These are phyloP conservation scores for Stygiomarasmius scandens DNA, from an alignment of 1,284 basidiomycete genomes.

Conservation along the genomic window DNA sequence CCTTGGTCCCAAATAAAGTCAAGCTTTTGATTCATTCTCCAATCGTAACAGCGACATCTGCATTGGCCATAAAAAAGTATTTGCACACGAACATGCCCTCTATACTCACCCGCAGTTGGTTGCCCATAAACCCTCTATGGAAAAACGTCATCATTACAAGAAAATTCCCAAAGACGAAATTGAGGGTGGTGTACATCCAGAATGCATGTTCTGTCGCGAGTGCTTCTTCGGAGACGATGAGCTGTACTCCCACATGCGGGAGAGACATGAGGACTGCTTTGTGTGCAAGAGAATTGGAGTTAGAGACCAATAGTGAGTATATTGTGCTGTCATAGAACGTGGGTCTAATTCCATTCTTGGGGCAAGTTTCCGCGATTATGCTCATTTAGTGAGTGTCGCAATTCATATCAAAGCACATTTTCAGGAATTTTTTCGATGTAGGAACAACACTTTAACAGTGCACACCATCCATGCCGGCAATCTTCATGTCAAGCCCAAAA, in stretches of 20 bases:
- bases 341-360: slow-evolving; percentile 10
- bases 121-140: slow-evolving; percentile 79
- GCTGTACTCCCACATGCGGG: slow-evolving; percentile 92
- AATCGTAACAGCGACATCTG: slow-evolving; percentile 76
- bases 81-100: slow-evolving; percentile 92
- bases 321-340: slow-evolving; percentile 5
- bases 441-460: slow-evolving; percentile 72
- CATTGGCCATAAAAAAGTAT: slow-evolving; percentile 90
- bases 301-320: slow-evolving; percentile 82
- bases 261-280: slow-evolving; percentile 95
- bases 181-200: slow-evolving; percentile 75
- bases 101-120: slow-evolving; percentile 75
- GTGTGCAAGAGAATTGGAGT: slow-evolving; percentile 85
- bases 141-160: slow-evolving; percentile 48
- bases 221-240: slow-evolving; percentile 93
- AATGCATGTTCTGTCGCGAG: slow-evolving; percentile 91
- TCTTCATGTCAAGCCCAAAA: slow-evolving; percentile 81
- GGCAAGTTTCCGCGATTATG: slow-evolving; percentile 78
- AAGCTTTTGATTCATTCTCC: slow-evolving; percentile 4
- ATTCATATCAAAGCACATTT: neutral
- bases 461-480: slow-evolving; percentile 82
- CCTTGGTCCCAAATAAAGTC: too few relatives aligned
- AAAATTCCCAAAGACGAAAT: slow-evolving; percentile 52
- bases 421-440: slow-evolving; percentile 27
- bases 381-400: slow-evolving; percentile 58